Conservation (phyloP, 2,329 filamentous ascomycete species). For the Colletotrichum chlorophyti region DNA sequence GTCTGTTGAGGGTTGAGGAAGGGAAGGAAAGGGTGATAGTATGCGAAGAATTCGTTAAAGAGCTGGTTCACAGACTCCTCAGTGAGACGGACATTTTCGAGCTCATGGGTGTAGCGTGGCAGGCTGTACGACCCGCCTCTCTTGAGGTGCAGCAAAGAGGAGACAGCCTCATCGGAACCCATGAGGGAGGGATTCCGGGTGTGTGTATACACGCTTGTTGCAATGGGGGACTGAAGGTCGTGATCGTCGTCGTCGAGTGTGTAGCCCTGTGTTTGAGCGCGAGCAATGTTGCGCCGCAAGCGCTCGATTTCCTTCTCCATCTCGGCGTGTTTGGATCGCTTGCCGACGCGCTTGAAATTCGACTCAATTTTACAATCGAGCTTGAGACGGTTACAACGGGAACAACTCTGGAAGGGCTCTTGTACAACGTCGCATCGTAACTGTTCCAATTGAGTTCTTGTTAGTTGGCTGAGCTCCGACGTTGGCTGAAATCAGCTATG, state of each 20-base stretch:
- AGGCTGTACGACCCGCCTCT: slow-evolving; percentile 68
- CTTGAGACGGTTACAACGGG: slow-evolving; percentile 79
- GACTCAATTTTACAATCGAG: slow-evolving; percentile 87
- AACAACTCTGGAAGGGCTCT: slow-evolving; percentile 80
- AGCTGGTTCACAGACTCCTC: slow-evolving; percentile 69
- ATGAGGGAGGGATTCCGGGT: slow-evolving; percentile 69
- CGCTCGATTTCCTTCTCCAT: slow-evolving; percentile 85
- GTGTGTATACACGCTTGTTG: slow-evolving; percentile 63
- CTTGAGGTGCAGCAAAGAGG: slow-evolving; percentile 70
- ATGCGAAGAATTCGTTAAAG: slow-evolving; percentile 77
- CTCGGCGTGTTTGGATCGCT: slow-evolving; percentile 82
- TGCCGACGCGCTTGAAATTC: slow-evolving; percentile 85
- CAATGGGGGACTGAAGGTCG: slow-evolving; percentile 65
- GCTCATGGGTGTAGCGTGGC: slow-evolving; percentile 64
- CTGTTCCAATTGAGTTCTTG: slow-evolving; percentile 46
- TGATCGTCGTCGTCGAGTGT: slow-evolving; percentile 61
- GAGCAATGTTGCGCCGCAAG: slow-evolving; percentile 65
- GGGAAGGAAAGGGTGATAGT: slow-evolving; percentile 80
- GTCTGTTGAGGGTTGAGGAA: slow-evolving; percentile 72
- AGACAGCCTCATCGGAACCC: slow-evolving; percentile 73
- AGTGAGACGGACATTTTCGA: slow-evolving; percentile 69
- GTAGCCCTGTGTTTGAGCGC: slow-evolving; percentile 66
- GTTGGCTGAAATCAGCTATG: background rate
- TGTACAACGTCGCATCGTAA: slow-evolving; percentile 85
- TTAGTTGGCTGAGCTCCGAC: slow-evolving; percentile 4